Evolutionary conservation across 1,284 basidiomycete genomes (phyloP).

Genomic region (Sporisorium reilianum): DNA sequence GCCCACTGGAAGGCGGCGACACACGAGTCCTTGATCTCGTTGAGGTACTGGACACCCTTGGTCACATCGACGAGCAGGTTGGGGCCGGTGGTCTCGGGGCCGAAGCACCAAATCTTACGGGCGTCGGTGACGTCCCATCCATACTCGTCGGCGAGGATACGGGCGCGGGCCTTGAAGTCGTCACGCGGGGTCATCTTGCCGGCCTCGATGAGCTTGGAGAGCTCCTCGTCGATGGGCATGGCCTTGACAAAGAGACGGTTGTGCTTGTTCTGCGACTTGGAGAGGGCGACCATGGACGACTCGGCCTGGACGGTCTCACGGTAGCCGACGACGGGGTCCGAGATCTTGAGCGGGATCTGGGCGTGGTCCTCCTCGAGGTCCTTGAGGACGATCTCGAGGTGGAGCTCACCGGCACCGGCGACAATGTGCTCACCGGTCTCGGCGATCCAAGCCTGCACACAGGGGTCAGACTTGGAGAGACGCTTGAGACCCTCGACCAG

Average conservation of each 20-base stretch:
- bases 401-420: constrained; percentile 98
- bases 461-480: constrained; percentile 99
- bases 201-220: constrained; percentile 89
- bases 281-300: constrained; percentile 94
- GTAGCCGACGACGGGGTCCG: constrained; percentile 98
- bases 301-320: constrained; percentile 97
- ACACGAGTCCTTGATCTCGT: constrained; percentile 99
- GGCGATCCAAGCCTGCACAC: constrained; percentile 94
- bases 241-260: constrained; percentile 97
- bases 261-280: constrained; percentile 99
- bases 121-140: constrained; percentile 99
- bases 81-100: constrained; percentile 96
- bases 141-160: constrained; percentile 93
- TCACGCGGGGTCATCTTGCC: constrained; percentile 91
- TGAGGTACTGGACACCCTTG: constrained; percentile 84
- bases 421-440: constrained; percentile 99
- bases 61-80: constrained; percentile 98
- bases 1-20: constrained; percentile 99
- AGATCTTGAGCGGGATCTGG: constrained; percentile 98
- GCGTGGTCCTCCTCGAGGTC: constrained; percentile 99
- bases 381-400: constrained; percentile 99
- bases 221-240: constrained; percentile 90
- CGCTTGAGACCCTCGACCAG: constrained; percentile 99
- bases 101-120: constrained; percentile 99
- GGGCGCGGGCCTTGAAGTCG: constrained; percentile 96